A percentile compares a stretch with the other conserved stretches of the same genome.
These are phyloP conservation scores for Fusarium agapanthi DNA, from an alignment of 2,329 filamentous ascomycete genomes.

Conservation along the genomic window DNA sequence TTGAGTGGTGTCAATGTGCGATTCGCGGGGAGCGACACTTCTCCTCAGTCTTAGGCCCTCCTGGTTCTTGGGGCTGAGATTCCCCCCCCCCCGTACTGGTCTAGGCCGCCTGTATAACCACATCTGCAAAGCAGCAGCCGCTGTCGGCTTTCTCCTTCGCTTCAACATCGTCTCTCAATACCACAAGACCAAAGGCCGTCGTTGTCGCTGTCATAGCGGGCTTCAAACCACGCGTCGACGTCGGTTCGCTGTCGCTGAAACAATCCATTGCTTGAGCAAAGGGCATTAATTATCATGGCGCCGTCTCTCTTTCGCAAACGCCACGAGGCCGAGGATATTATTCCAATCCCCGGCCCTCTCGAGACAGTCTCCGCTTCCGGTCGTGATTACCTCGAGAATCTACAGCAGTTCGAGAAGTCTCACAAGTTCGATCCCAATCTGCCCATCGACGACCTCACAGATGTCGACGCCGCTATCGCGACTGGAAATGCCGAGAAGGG, in stretches of 20 bases:
- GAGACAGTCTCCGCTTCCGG: constrained; percentile 52
- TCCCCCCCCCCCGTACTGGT: constrained; percentile 18
- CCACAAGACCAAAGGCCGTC: constrained; percentile 21
- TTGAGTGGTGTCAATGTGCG: constrained; percentile 27
- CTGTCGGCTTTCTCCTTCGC: constrained; percentile 31
- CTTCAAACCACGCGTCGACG: constrained; percentile 34
- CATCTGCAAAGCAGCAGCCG: constrained; percentile 31
- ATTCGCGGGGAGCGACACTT: constrained; percentile 34
- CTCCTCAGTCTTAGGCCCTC: constrained; percentile 20
- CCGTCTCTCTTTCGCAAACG: constrained; percentile 55
- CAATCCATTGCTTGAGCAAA: constrained; percentile 14
- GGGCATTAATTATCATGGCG: constrained; percentile 42
- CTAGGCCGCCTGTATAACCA: constrained; percentile 34
- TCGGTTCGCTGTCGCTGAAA: constrained; percentile 20
- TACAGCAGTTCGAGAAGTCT: constrained; percentile 66
- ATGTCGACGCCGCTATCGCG: constrained; percentile 66
- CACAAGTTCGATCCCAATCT: constrained; percentile 73
- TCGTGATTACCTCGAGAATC: constrained; percentile 54
- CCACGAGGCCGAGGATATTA: constrained; percentile 56
- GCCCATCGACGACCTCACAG: constrained; percentile 68
- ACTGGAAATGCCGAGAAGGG: constrained; percentile 65
- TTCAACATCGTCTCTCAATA: constrained; percentile 25
- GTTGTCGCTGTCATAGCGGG: constrained; percentile 32
- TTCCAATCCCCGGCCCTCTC: constrained; percentile 51
- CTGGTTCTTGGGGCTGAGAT: constrained; percentile 30